Evolutionary conservation across 2,329 filamentous ascomycete species (phyloP).

Genomic region (Tolypocladium endophyticum): DNA sequence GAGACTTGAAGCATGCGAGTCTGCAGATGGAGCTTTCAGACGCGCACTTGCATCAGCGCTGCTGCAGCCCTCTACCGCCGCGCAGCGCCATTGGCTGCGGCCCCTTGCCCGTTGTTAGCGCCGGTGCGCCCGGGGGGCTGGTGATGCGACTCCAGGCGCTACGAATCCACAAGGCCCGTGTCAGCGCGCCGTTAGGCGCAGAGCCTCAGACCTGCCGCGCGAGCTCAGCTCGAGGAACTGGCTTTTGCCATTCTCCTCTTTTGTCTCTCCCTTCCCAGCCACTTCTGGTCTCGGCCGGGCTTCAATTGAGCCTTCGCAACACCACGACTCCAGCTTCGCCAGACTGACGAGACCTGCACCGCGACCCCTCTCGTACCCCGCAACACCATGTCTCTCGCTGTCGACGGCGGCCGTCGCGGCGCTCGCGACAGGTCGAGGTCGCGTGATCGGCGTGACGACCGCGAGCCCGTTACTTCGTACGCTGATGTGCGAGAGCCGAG

Average conservation of each 20-base stretch:
- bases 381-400: constrained; percentile 37
- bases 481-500: constrained; percentile 32
- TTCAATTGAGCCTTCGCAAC: background rate
- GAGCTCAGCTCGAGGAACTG: background rate
- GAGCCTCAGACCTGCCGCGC: background rate
- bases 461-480: constrained; percentile 17
- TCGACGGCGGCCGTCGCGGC: constrained; percentile 32
- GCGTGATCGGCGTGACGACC: constrained; percentile 22
- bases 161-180: background rate
- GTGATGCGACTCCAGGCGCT: background rate
- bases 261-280: background rate
- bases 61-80: background rate
- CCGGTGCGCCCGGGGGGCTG: constrained; percentile 2
- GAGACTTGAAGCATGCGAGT: background rate
- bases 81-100: background rate
- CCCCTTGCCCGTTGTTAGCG: background rate
- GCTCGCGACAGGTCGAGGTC: constrained; percentile 38
- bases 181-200: background rate
- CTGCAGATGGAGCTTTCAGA: background rate
- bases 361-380: background rate
- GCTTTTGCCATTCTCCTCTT: background rate
- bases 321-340: background rate
- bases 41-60: background rate
- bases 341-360: background rate
- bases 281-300: background rate